Conservation (phyloP, 2,329 filamentous ascomycete genomes). For the Neocucurbitaria cava region DNA sequence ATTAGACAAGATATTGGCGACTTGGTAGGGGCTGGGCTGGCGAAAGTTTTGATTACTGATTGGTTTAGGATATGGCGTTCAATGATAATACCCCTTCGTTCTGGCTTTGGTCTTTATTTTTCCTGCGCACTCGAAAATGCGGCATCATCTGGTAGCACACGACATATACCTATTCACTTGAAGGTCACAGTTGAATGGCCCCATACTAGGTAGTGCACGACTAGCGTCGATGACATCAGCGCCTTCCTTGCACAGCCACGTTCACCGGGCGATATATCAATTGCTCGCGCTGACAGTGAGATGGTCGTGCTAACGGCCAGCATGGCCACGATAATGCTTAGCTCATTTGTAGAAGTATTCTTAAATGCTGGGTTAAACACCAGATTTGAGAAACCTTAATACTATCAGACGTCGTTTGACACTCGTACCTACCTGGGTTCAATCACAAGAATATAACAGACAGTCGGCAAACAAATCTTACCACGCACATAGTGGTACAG, state of each 20-base stretch:
- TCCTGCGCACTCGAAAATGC: too few relatives aligned
- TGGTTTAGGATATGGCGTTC: conserved; percentile 7
- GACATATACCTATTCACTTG: too few relatives aligned
- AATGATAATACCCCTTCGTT: conserved; percentile 15
- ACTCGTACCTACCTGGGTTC: too few relatives aligned
- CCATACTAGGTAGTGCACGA: too few relatives aligned
- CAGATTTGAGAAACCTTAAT: too few relatives aligned
- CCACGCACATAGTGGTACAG: neutral
- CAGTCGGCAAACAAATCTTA: neutral
- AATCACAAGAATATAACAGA: too few relatives aligned
- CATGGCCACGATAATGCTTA: neutral
- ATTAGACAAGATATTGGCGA: conserved; percentile 32
- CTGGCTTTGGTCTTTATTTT: neutral
- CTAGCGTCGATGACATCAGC: neutral
- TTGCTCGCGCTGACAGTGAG: neutral
- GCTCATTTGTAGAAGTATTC: too few relatives aligned
- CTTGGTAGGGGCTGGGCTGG: conserved; percentile 28
- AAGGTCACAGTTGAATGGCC: too few relatives aligned
- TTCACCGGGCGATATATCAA: neutral
- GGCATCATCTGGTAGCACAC: too few relatives aligned
- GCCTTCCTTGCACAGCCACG: neutral
- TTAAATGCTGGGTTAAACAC: too few relatives aligned
- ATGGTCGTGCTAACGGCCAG: neutral
- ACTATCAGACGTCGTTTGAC: too few relatives aligned
- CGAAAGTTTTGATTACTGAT: too few relatives aligned